Evolutionary conservation across 768 basidiomycete species (phyloP).

Genomic region (Naematelia encephala): DNA sequence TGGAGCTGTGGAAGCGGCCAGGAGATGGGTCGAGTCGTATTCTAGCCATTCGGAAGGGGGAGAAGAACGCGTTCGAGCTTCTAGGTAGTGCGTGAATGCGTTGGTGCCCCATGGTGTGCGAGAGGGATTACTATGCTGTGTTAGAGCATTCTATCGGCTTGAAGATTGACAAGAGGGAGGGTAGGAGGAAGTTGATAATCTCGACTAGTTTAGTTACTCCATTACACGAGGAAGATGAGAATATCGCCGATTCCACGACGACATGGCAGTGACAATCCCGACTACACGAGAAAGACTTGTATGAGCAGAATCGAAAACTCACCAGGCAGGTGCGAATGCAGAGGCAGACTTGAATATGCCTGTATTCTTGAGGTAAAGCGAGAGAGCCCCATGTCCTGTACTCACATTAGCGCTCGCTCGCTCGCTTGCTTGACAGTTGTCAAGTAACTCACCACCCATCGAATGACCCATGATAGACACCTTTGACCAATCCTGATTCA

Average conservation of each 20-base stretch:
- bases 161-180: not conserved
- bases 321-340: constrained; percentile 61
- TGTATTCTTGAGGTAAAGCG: constrained; percentile 73
- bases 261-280: too few relatives aligned
- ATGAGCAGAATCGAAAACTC: constrained; percentile 10
- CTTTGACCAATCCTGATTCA: constrained; percentile 67
- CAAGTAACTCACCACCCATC: constrained; percentile 58
- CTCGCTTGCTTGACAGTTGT: too few relatives aligned
- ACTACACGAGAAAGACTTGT: not conserved
- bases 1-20: constrained; percentile 59
- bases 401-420: constrained; percentile 51
- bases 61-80: constrained; percentile 12
- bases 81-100: constrained; percentile 81
- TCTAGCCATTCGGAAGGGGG: constrained; percentile 70
- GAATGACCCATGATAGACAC: constrained; percentile 93
- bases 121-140: constrained; percentile 76
- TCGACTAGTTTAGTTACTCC: too few relatives aligned
- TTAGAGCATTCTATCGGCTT: not conserved
- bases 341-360: constrained; percentile 77
- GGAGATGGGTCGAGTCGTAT: constrained; percentile 84
- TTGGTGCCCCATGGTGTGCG: constrained; percentile 87
- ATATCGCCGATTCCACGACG: too few relatives aligned
- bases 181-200: not conserved
- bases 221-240: too few relatives aligned
- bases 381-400: constrained; percentile 83